Evolutionary conservation across 208 protist genomes (phyloP).

Genomic region (Trypanosoma cruzi): DNA sequence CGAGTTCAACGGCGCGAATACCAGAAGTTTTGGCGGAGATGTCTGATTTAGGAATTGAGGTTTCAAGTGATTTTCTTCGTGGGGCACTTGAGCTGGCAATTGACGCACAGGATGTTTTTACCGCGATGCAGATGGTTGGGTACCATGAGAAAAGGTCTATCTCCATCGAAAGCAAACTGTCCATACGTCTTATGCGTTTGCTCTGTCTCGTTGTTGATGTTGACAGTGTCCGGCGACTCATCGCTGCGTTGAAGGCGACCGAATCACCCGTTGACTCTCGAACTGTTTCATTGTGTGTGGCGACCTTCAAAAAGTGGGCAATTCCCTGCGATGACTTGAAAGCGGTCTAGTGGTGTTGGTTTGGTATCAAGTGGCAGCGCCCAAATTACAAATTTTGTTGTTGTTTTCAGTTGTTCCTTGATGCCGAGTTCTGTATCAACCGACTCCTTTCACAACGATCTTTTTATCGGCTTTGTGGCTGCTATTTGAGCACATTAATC

Average conservation of each 20-base stretch:
- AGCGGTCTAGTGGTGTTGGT: neutral
- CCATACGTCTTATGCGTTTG: slow-evolving; percentile 48
- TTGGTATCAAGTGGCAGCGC: neutral
- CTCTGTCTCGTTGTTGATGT: slow-evolving; percentile 42
- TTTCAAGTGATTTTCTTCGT: slow-evolving; percentile 37
- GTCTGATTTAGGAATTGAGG: slow-evolving; percentile 26
- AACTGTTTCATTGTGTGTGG: slow-evolving; percentile 44
- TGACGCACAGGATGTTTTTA: slow-evolving; percentile 44
- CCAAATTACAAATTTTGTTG: slow-evolving; percentile 2
- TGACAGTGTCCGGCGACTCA: slow-evolving; percentile 36
- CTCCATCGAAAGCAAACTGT: slow-evolving; percentile 56
- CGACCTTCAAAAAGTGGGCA: slow-evolving; percentile 37
- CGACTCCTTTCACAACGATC: too few species aligned
- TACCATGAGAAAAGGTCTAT: slow-evolving; percentile 32
- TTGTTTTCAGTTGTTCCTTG: neutral
- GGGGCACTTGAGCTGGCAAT: slow-evolving; percentile 60
- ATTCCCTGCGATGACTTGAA: slow-evolving; percentile 40
- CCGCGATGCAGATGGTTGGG: slow-evolving; percentile 50
- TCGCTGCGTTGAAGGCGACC: slow-evolving; percentile 43
- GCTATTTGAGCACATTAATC: neutral
- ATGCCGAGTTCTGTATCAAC: neutral
- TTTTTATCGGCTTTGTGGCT: too few species aligned
- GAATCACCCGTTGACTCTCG: slow-evolving; percentile 55
- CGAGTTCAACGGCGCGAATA: slow-evolving; percentile 19
- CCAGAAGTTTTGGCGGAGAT: slow-evolving; percentile 28